Percentiles rank a stretch among this genome's conserved stretches.
phyloP scores from a whole-genome alignment of 176 grass and related monocot species.

The Coix lacrymajobi region DNA sequence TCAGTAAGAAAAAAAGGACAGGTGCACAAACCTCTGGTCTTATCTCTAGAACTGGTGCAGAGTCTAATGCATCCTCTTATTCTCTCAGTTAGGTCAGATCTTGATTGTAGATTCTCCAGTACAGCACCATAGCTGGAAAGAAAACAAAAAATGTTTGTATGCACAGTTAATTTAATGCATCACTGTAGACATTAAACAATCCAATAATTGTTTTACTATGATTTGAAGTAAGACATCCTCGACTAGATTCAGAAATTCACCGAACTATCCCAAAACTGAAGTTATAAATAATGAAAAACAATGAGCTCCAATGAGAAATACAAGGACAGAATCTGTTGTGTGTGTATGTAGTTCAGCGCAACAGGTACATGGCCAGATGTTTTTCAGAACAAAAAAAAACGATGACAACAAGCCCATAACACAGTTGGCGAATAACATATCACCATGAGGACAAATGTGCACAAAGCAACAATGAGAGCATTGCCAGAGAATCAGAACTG shows the following conservation, averaged over 20 bases:
- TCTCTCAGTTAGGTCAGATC: slow-evolving; percentile 70
- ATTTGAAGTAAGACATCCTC: not conserved
- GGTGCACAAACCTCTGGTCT: slow-evolving; percentile 63
- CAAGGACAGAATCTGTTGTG: not conserved
- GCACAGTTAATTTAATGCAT: not conserved
- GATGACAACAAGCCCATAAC: not conserved
- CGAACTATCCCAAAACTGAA: not conserved
- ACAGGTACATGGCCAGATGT: not conserved
- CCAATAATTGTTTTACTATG: not conserved
- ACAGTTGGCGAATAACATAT: not conserved
- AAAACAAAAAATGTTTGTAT: slow-evolving; percentile 5
- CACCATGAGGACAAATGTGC: not conserved
- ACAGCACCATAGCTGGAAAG: slow-evolving; percentile 71
- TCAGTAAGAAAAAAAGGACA: not conserved
- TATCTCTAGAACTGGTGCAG: slow-evolving; percentile 84
- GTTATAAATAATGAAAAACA: not conserved
- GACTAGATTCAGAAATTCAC: not conserved
- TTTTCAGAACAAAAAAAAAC: not conserved
- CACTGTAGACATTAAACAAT: not conserved
- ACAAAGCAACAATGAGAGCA: not conserved
- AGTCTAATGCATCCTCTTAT: slow-evolving; percentile 94
- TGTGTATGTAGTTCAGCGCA: not conserved
- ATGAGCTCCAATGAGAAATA: not conserved
- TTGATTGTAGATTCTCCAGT: slow-evolving; percentile 81
- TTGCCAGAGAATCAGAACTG: not conserved